Evolutionary conservation across 495 filamentous ascomycete genomes (phyloP).

Genomic region (Penicillium samsonianum): DNA sequence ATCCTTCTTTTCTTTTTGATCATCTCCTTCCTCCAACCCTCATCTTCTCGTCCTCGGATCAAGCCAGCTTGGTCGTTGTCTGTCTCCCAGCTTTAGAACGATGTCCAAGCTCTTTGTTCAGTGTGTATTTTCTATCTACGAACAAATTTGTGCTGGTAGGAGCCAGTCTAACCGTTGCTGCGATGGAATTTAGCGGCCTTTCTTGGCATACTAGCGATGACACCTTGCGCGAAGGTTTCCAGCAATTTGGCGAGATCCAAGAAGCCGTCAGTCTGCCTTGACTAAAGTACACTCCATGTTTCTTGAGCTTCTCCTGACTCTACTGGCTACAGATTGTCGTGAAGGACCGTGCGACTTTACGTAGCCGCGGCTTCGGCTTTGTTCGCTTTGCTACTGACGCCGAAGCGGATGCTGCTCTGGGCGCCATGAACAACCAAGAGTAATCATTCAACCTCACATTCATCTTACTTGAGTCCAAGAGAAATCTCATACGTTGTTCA

Average conservation of each 20-base stretch:
- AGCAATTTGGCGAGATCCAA: conserved; percentile 83
- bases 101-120: conserved; percentile 38
- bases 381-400: conserved; percentile 79
- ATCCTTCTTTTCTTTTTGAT: conserved; percentile 7
- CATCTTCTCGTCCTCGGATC: conserved; percentile 3
- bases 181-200: conserved; percentile 67
- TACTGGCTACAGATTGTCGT: conserved; percentile 74
- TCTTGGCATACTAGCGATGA: conserved; percentile 95
- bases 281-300: neutral
- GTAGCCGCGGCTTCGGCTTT: conserved; percentile 97
- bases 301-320: conserved; percentile 12
- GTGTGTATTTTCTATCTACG: conserved; percentile 18
- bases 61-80: neutral
- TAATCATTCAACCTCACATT: conserved; percentile 45
- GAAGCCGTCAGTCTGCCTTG: conserved; percentile 74
- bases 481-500: conserved; percentile 34
- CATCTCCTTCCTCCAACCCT: conserved; percentile 3
- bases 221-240: conserved; percentile 81
- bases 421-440: conserved; percentile 91
- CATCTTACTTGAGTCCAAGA: neutral
- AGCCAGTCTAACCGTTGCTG: conserved; percentile 10
- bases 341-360: conserved; percentile 93
- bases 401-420: conserved; percentile 83
- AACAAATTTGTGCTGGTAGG: neutral
- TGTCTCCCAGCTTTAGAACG: conserved; percentile 7